These are phyloP conservation scores for Leishmania lainsoni DNA, from an alignment of 208 protist genomes.

Conservation along the genomic window DNA sequence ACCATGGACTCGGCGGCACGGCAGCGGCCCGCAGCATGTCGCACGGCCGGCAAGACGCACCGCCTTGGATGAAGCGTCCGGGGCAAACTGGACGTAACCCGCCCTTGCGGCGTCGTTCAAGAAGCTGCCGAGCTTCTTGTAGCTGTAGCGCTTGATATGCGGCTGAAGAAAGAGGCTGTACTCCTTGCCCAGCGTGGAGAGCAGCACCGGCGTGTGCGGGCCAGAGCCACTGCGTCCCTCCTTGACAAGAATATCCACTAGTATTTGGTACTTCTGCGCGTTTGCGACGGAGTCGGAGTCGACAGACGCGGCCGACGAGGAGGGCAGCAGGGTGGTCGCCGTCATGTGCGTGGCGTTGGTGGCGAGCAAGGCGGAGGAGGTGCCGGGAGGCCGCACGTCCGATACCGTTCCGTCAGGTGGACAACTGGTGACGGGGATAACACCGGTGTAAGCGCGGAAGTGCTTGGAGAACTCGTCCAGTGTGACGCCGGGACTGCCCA, in stretches of 20 bases:
- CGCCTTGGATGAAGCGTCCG: constrained; percentile 71
- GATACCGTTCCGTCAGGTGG: neutral
- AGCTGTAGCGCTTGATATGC: constrained; percentile 53
- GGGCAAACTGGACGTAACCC: constrained; percentile 69
- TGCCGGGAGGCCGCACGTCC: neutral
- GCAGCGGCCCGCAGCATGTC: constrained; percentile 62
- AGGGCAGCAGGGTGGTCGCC: neutral
- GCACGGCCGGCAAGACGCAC: constrained; percentile 55
- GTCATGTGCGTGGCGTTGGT: neutral
- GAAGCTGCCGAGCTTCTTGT: constrained; percentile 84
- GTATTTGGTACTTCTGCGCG: constrained; percentile 30
- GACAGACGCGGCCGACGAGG: neutral
- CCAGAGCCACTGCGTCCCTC: constrained; percentile 60
- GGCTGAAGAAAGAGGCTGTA: constrained; percentile 71
- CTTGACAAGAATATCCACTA: constrained; percentile 72
- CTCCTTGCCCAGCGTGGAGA: constrained; percentile 90
- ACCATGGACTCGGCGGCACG: constrained; percentile 61
- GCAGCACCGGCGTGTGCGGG: constrained; percentile 55
- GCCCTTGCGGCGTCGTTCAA: constrained; percentile 73
- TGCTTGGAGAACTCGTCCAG: constrained; percentile 48
- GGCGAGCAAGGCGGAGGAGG: neutral
- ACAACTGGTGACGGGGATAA: neutral
- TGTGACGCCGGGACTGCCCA: constrained; percentile 15
- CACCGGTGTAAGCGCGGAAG: constrained; percentile 32
- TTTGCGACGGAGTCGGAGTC: constrained; percentile 18